These are phyloP conservation scores for Termitomyces sp. DNA, from an alignment of 768 basidiomycete genomes.

Conservation along the genomic window DNA sequence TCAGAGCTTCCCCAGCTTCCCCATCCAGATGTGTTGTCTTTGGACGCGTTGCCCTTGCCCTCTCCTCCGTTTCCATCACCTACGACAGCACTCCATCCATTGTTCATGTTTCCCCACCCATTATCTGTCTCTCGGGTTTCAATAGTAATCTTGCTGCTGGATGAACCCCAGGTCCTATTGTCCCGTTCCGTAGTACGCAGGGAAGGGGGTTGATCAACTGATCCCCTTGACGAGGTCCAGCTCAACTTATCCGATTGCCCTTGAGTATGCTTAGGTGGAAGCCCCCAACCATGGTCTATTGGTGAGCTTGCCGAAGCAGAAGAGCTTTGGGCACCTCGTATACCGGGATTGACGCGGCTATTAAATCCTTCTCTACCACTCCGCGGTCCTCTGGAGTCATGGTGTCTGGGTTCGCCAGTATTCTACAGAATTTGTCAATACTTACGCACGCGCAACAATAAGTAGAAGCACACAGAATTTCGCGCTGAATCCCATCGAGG, in stretches of 20 bases:
- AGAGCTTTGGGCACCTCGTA: not conserved
- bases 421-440: not conserved
- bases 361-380: not conserved
- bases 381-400: not conserved
- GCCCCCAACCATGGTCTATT: constrained; percentile 6
- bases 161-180: not conserved
- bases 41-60: not conserved
- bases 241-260: not conserved
- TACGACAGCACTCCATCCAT: constrained; percentile 1
- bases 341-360: not conserved
- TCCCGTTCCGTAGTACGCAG: not conserved
- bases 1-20: not conserved
- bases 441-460: not conserved
- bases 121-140: not conserved
- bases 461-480: not conserved
- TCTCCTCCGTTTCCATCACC: not conserved
- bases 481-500: constrained; percentile 15
- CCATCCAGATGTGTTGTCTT: constrained; percentile 1
- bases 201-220: not conserved
- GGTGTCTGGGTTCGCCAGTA: not conserved
- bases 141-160: not conserved
- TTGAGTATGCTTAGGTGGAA: not conserved
- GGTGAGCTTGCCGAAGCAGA: not conserved
- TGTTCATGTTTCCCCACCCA: not conserved
- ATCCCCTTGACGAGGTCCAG: constrained; percentile 1